Evolutionary conservation across 2,329 filamentous ascomycete genomes (phyloP).

Genomic region (Botrytis aclada): DNA sequence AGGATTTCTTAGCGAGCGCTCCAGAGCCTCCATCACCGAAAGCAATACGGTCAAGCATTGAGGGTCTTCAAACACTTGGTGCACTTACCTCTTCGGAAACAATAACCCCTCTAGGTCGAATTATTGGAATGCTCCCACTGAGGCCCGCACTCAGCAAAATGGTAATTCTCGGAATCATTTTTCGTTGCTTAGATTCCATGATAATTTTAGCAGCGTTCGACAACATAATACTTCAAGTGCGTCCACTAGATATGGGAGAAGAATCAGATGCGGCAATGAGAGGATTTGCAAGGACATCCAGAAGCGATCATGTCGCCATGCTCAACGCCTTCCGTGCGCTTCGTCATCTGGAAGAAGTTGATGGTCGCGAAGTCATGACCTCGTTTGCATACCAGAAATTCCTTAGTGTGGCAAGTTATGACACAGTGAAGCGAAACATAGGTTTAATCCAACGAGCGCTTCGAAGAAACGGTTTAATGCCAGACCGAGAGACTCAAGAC

Average conservation of each 20-base stretch:
- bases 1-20: conserved; percentile 74
- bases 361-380: background rate
- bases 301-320: conserved; percentile 47
- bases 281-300: conserved; percentile 56
- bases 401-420: conserved; percentile 27
- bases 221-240: conserved; percentile 78
- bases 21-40: conserved; percentile 79
- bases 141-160: conserved; percentile 88
- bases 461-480: background rate
- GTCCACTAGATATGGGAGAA: conserved; percentile 75
- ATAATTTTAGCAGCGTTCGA: conserved; percentile 84
- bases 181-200: conserved; percentile 83
- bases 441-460: conserved; percentile 1
- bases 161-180: conserved; percentile 89
- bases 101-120: conserved; percentile 82
- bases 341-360: conserved; percentile 33
- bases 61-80: conserved; percentile 76
- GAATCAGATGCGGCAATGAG: conserved; percentile 67
- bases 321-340: conserved; percentile 45
- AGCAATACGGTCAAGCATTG: conserved; percentile 79
- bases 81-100: conserved; percentile 74
- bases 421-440: background rate
- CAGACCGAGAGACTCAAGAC: background rate
- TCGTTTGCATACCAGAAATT: conserved; percentile 31
- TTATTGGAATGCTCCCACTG: conserved; percentile 85